These are phyloP conservation scores for Crucibulum laeve DNA, from an alignment of 768 basidiomycete genomes.

Conservation along the genomic window DNA sequence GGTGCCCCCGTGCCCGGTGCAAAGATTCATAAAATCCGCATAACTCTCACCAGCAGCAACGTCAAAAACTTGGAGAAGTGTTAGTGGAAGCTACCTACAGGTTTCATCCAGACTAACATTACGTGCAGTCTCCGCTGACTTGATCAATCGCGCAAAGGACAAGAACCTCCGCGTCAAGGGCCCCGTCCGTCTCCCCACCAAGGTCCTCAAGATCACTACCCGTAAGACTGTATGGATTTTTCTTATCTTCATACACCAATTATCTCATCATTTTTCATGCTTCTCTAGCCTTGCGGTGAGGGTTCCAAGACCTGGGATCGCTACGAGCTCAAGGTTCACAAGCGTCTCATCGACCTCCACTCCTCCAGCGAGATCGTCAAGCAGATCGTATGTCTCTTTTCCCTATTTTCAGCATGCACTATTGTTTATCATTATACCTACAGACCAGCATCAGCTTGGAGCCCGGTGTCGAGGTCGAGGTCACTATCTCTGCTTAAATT, in stretches of 20 bases:
- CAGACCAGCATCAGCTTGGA: conserved; percentile 99
- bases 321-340: conserved; percentile 99
- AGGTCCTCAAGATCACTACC: conserved; percentile 98
- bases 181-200: conserved; percentile 97
- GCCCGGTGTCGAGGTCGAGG: conserved; percentile 98
- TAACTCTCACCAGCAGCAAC: conserved; percentile 97
- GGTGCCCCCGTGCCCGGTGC: conserved; percentile 80
- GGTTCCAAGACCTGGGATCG: conserved; percentile 99
- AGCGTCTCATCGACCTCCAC: conserved; percentile 98
- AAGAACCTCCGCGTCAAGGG: conserved; percentile 99
- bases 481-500: conserved; percentile 80
- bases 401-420: neutral
- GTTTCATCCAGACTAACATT: neutral
- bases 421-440: conserved; percentile 3
- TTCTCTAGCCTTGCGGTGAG: conserved; percentile 91
- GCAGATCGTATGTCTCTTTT: conserved; percentile 80
- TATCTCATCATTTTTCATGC: conserved; percentile 3
- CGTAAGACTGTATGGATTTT: conserved; percentile 78
- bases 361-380: conserved; percentile 99
- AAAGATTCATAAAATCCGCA: conserved; percentile 98
- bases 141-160: conserved; percentile 99
- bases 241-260: neutral
- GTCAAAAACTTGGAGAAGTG: conserved; percentile 99
- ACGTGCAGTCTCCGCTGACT: conserved; percentile 80
- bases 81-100: conserved; percentile 29